Base-by-base conservation (phyloP, 768 basidiomycete genomes). In the Macrolepiota albuminosa region DNA sequence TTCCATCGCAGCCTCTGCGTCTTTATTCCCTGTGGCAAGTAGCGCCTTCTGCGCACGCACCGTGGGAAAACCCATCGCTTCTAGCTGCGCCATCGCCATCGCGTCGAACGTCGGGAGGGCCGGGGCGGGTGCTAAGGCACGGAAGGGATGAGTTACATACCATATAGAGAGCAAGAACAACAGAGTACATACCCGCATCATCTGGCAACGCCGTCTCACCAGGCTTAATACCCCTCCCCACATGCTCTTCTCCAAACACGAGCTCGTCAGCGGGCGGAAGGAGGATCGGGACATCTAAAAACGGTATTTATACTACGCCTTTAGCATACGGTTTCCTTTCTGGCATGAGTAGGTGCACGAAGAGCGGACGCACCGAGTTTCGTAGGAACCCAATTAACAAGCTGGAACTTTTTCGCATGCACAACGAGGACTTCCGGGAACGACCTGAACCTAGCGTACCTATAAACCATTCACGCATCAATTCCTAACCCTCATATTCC, bases 321-420 rank as follows among this genome's bases (percentile, higher is more conserved):
- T 52, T 0, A 43, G 29, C 18, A 18, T 50, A 26, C 2, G 10
- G 2, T 33, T 33, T 8, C n/a, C 4, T 24, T 24, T 6, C 5
- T 24, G 3, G 16, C 13, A 24, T 6, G 0, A 29, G 4, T 26
- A 33, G 10, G 16, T 36, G 18, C 8, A 14, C 21, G 34, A 43
- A 55, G 24, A 29, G 18, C 31, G 43, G 7, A 69, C 84, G 18
- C 62, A 93, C 94, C 93, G 33, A 98, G 80, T 73, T 99, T 99
- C 3, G 88, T 82, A 0, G 97, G 97, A 1, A 99, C 93, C 97
- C 97, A 98, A 65, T 94, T 93, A 45, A 94, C 88, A 4, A 96
- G 82, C 72, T 95, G 91, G 77, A 97, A 98, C 67, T 96, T 96
- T 69, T 91, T 92, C 46, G 93, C 88, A 63, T 97, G 95, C 1